A percentile compares a stretch with the other conserved stretches of the same genome.
Conservation (phyloP, 371 early-diverging fungal genomes). For the Parasitella parasitica region DNA sequence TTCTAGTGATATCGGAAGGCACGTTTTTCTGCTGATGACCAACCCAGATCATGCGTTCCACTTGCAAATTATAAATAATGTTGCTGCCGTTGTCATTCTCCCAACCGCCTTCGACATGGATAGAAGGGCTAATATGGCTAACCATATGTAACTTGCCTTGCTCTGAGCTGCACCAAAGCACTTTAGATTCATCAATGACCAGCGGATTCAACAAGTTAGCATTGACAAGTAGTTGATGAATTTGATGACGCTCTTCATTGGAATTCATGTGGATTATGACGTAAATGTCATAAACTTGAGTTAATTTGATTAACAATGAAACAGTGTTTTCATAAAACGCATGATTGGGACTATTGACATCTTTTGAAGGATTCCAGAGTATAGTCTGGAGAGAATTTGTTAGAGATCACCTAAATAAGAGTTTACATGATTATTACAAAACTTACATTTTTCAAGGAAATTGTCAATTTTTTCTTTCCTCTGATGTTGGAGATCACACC, state of each 20-base stretch:
- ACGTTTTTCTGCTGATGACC: neutral
- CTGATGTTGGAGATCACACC: conserved; percentile 23
- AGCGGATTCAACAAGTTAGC: conserved; percentile 11
- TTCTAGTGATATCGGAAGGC: conserved; percentile 18
- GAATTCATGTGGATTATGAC: conserved; percentile 39
- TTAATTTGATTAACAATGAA: conserved; percentile 20
- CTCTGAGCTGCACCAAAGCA: conserved; percentile 39
- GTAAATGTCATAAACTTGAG: conserved; percentile 40
- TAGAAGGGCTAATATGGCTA: conserved; percentile 34
- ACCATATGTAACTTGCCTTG: conserved; percentile 45
- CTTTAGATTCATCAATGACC: conserved; percentile 19
- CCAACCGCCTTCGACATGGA: conserved; percentile 52
- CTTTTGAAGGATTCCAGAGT: conserved; percentile 50
- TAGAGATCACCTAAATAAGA: too few species aligned
- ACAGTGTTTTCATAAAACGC: conserved; percentile 45
- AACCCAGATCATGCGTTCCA: conserved; percentile 38
- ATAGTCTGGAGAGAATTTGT: too few species aligned
- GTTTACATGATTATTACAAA: neutral
- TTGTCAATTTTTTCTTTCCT: conserved; percentile 29
- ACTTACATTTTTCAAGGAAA: conserved; percentile 48
- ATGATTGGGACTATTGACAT: conserved; percentile 44
- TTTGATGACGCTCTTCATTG: conserved; percentile 32
- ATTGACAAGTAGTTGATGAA: conserved; percentile 29
- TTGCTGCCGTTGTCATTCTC: conserved; percentile 42
- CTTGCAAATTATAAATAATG: conserved; percentile 30